Base-by-base conservation (phyloP, 306 rosid species). In the Casuarina glauca region DNA sequence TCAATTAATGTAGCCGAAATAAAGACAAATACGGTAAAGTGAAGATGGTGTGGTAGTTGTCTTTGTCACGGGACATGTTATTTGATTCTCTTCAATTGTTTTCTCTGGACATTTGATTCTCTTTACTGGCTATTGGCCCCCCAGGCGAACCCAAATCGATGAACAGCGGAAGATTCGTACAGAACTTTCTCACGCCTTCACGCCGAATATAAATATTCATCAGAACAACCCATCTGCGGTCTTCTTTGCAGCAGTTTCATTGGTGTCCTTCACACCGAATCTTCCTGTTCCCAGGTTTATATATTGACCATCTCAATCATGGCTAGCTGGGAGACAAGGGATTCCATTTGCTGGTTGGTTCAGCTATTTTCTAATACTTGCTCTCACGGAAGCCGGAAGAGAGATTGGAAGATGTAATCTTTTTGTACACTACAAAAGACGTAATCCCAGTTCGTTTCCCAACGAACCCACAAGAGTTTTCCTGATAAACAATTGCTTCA, bases 51-150 rank as follows among this genome's bases (percentile, higher is more conserved):
- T 12, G 15, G 44, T 35, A 11, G 9, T 10, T 7, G 68, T 61
- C 68, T 61, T 61, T 61, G 68, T 61, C 68, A 36, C 35, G 68
- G 43, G 9, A 9, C 42, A 16, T 32, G 9, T 36, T 61, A 11
- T 12, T 61, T 61, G 16, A 10, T 61, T 35, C 7, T 61, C 13
- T 61, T 26, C 32, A 26, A 26, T 26, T 26, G 32, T 26, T 26
- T 26, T 26, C 32, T 26, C 32, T 26, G 32, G 32, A 26, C 32
- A 7, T 46, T 46, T 46, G 50, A 46, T 46, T 46, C 11, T 46
- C 50, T 46, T 46, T 62, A 62, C 11, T 36, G 69, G 69, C 69
- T 35, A 62, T 62, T 62, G 69, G 69, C 44, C 69, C 13, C 43
- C 69, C 69, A 42, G 2, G 2, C 69, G 11, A 3, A 62, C 1